Base-by-base conservation (phyloP, 768 basidiomycete genomes). In the Boletus sp. region DNA sequence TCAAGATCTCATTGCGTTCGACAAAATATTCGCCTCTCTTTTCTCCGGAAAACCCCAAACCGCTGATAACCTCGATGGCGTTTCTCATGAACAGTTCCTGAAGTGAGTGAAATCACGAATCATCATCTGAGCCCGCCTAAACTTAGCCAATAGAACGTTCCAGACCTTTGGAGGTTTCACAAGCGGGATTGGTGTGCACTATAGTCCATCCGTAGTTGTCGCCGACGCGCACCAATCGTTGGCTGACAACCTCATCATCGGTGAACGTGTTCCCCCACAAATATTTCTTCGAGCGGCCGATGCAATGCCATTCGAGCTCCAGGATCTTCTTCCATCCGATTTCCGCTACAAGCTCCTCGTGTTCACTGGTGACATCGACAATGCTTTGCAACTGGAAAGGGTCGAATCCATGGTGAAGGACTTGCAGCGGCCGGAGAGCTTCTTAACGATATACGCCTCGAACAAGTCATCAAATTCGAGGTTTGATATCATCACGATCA, bases 41-140 rank as follows among this genome's bases (percentile, higher is more conserved):
- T 83, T 83, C 69, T 83, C 80, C 1, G 80, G 80, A 46, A 83
- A 83, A 69, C 79, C 83, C 6, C 61, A 72, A 11, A 75, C 73
- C 0, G 61, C 70, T 28, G 68, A 66, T 59, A 68, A 77, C 57
- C 49, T 58, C 14, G 71, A 75, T 47, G 82, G 80, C 9, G 64
- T 68, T 50, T 64, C 62, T 11, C 77, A 78, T 41, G 72, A 80
- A 47, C 66, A 81, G 30, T 82, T 83, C 69, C 58, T 81, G 7
- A 66, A 67, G 80, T 77, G 39, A 52, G 75, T 64, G 11, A 30
- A 57, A 7, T 8, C 7, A 4, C 1, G 5, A 15, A 9, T 41
- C 14, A 9, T 41, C 14, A 32, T 29, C 39, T 15, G 28, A 8
- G 11, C 12, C 11, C 18, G 4, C 49, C 52, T 62, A 18, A 64